These are phyloP conservation scores for Microsporum canis DNA, from an alignment of 2,329 filamentous ascomycete genomes.

Conservation along the genomic window DNA sequence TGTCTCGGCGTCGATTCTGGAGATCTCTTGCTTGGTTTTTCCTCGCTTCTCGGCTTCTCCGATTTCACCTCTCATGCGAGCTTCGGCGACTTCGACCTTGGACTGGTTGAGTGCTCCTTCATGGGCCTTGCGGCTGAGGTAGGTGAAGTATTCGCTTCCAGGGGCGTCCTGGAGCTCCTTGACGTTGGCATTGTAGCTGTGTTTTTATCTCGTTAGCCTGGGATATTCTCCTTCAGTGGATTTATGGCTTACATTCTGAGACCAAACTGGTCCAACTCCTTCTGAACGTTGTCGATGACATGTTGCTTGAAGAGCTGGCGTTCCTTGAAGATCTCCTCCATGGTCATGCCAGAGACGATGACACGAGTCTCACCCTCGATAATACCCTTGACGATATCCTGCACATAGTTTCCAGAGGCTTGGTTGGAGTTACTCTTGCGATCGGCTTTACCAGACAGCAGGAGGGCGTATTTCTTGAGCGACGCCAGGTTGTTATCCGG, in stretches of 20 bases:
- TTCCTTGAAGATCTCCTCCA: constrained; percentile 79
- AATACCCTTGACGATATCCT: constrained; percentile 78
- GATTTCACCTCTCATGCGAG: constrained; percentile 49
- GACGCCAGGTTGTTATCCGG: constrained; percentile 60
- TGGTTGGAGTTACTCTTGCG: constrained; percentile 30
- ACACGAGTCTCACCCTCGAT: constrained; percentile 81
- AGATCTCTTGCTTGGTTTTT: constrained; percentile 72
- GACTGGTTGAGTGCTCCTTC: constrained; percentile 77
- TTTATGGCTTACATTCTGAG: constrained; percentile 50
- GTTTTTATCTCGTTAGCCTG: constrained; percentile 10
- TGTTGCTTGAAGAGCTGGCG: constrained; percentile 65
- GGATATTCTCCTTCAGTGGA: background rate
- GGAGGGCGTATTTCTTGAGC: constrained; percentile 70
- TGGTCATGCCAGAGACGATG: constrained; percentile 78
- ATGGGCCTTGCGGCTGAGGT: constrained; percentile 70
- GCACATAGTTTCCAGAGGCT: constrained; percentile 51
- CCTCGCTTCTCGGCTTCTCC: constrained; percentile 64
- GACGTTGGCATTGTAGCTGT: constrained; percentile 60
- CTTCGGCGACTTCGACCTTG: constrained; percentile 49
- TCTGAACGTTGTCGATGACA: constrained; percentile 64
- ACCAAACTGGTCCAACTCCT: constrained; percentile 70
- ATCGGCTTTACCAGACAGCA: constrained; percentile 55
- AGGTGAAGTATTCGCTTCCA: constrained; percentile 71
- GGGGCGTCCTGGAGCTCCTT: constrained; percentile 79
- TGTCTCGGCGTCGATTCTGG: constrained; percentile 77